Conservation (phyloP, 2,329 filamentous ascomycete species). For the Blastomyces emzantsi region DNA sequence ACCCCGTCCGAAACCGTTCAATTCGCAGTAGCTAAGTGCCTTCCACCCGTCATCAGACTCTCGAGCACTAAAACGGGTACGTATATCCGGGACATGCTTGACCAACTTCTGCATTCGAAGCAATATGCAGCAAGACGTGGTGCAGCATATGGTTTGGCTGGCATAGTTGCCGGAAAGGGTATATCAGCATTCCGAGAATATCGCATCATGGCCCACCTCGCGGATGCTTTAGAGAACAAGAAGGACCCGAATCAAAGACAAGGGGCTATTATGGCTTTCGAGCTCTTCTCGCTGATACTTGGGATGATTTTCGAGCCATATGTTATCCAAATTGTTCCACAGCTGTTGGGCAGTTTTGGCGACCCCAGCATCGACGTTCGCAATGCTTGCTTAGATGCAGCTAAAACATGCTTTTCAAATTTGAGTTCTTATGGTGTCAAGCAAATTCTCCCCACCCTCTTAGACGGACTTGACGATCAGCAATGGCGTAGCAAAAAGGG, state of each 20-base stretch:
- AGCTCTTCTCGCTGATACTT: conserved; percentile 77
- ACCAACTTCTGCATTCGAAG: conserved; percentile 75
- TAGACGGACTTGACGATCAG: conserved; percentile 85
- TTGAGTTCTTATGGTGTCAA: conserved; percentile 95
- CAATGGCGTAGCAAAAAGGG: conserved; percentile 99
- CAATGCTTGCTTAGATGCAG: conserved; percentile 83
- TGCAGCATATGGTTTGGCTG: conserved; percentile 88
- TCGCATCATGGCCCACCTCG: conserved; percentile 73
- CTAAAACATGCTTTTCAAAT: conserved; percentile 88
- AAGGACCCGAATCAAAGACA: conserved; percentile 85
- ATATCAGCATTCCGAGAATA: conserved; percentile 73
- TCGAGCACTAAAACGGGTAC: conserved; percentile 67
- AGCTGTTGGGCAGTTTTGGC: conserved; percentile 80
- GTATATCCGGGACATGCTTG: conserved; percentile 72
- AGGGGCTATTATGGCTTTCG: conserved; percentile 80
- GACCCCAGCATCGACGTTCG: conserved; percentile 82
- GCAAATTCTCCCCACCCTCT: conserved; percentile 79
- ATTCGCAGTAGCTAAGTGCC: conserved; percentile 87
- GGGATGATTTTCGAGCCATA: conserved; percentile 92
- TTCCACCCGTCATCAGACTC: conserved; percentile 80
- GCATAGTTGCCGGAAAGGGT: conserved; percentile 80
- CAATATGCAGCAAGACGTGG: conserved; percentile 89
- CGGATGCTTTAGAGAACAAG: conserved; percentile 83
- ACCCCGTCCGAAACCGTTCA: conserved; percentile 96
- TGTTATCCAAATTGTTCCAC: conserved; percentile 87